Percentiles rank a stretch among this genome's conserved stretches.
phyloP scores from a whole-genome alignment of 1,284 basidiomycete species.

The Ganoderma boninense region DNA sequence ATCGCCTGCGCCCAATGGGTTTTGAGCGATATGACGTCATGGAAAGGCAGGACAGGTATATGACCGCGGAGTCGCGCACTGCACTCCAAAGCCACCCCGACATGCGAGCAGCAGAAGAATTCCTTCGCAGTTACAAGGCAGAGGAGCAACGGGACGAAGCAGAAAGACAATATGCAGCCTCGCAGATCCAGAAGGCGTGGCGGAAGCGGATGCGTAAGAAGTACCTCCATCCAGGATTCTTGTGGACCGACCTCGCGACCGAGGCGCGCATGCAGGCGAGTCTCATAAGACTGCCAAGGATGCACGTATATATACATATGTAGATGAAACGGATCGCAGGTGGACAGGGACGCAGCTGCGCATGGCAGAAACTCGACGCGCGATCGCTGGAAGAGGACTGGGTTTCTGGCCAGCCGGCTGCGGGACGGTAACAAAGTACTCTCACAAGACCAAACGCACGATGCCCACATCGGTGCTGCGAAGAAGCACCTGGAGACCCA shows the following conservation, averaged over 20 bases:
- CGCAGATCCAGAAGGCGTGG: conserved; percentile 44
- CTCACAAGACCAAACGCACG: conserved; percentile 38
- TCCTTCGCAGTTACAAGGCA: conserved; percentile 4
- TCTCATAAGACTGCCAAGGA: conserved; percentile 11
- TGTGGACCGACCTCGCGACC: conserved; percentile 54
- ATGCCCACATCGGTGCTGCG: conserved; percentile 40
- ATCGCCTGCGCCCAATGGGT: background rate
- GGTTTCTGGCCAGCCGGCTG: conserved; percentile 51
- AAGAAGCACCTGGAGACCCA: conserved; percentile 63
- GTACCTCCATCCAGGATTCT: conserved; percentile 45
- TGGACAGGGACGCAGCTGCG: conserved; percentile 49
- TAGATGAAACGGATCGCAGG: conserved; percentile 36
- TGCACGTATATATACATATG: no score
- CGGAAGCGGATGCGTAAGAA: conserved; percentile 36
- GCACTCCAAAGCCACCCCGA: background rate
- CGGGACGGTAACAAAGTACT: conserved; percentile 54
- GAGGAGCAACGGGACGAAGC: background rate
- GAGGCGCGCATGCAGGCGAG: conserved; percentile 52
- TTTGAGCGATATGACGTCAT: conserved; percentile 23
- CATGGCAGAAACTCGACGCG: conserved; percentile 53
- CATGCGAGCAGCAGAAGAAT: conserved; percentile 28
- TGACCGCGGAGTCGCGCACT: background rate
- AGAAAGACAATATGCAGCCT: conserved; percentile 35
- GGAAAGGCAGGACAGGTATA: background rate
- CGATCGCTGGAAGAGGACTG: conserved; percentile 57